Evolutionary conservation across 495 filamentous ascomycete species (phyloP).

Genomic region (Lepidopterella palustris): DNA sequence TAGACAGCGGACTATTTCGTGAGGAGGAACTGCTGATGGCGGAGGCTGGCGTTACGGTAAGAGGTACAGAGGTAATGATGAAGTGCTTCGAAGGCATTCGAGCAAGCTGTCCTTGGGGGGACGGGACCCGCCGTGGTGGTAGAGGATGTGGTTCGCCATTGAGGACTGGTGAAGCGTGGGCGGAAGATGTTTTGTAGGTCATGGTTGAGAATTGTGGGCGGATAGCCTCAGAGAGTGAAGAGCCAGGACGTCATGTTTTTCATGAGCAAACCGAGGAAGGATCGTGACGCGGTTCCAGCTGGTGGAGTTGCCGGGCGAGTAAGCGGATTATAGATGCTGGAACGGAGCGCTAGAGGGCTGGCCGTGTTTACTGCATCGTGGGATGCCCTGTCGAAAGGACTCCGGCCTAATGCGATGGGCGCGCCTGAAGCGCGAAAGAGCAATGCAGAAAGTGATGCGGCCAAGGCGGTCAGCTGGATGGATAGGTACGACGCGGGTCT

Average conservation of each 20-base stretch:
- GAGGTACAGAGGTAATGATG: conserved; percentile 7
- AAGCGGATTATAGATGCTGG: neutral
- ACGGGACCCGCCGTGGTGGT: conserved; percentile 2
- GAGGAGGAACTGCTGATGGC: conserved; percentile 21
- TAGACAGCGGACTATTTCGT: conserved; percentile 17
- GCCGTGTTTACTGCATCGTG: conserved; percentile 4
- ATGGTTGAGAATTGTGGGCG: conserved; percentile 4
- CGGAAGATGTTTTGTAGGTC: neutral
- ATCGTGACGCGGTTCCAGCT: neutral
- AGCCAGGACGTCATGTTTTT: neutral
- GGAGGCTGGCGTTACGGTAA: conserved; percentile 12
- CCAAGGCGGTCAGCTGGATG: conserved; percentile 2
- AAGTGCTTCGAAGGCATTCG: neutral
- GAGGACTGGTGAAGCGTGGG: conserved; percentile 4
- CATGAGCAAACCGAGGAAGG: neutral
- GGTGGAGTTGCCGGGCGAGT: neutral
- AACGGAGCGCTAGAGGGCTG: neutral
- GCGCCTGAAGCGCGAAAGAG: conserved; percentile 4
- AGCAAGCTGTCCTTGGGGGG: neutral
- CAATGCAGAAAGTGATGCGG: neutral
- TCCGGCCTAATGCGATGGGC: neutral
- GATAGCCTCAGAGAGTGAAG: neutral
- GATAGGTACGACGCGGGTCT: neutral
- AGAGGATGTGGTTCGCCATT: conserved; percentile 13
- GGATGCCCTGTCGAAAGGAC: neutral